Evolutionary conservation across 1,139 yeast species (phyloP).

Genomic region (Cylindricascospora bacillispora): DNA sequence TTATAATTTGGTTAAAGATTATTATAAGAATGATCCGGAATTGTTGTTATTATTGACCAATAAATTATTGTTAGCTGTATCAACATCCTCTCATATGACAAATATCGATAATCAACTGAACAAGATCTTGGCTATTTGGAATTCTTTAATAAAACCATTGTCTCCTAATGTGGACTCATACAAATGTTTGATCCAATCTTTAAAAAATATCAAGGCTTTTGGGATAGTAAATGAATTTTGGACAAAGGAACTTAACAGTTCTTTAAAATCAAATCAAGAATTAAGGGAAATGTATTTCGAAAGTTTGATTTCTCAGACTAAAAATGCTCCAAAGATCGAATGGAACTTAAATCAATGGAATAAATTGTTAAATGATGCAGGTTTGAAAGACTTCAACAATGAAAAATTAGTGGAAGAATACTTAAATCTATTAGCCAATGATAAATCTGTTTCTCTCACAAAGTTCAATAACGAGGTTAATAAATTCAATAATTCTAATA

Average conservation of each 20-base stretch:
- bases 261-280: slow-evolving; percentile 10
- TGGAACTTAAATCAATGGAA: slow-evolving; percentile 8
- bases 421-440: slow-evolving; percentile 11
- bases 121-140: slow-evolving; percentile 24
- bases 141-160: slow-evolving; percentile 14
- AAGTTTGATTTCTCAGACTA: background rate
- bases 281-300: slow-evolving; percentile 7
- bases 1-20: slow-evolving; percentile 11
- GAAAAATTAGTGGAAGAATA: slow-evolving; percentile 5
- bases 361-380: slow-evolving; percentile 14
- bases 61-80: slow-evolving; percentile 14
- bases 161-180: slow-evolving; percentile 11
- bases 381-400: slow-evolving; percentile 9
- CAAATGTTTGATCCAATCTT: slow-evolving; percentile 13
- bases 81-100: slow-evolving; percentile 9
- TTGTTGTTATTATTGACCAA: background rate
- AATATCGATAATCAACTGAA: slow-evolving; percentile 7
- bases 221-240: slow-evolving; percentile 13
- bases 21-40: background rate
- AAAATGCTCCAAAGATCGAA: background rate
- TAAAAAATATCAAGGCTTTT: slow-evolving; percentile 11
- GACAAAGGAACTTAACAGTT: slow-evolving; percentile 16
- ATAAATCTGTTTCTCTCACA: no score
- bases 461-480: background rate
- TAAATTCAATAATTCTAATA: slow-evolving; percentile 6